Base-by-base conservation (phyloP, 257 asterid species). In the Przewalskia tangutica region DNA sequence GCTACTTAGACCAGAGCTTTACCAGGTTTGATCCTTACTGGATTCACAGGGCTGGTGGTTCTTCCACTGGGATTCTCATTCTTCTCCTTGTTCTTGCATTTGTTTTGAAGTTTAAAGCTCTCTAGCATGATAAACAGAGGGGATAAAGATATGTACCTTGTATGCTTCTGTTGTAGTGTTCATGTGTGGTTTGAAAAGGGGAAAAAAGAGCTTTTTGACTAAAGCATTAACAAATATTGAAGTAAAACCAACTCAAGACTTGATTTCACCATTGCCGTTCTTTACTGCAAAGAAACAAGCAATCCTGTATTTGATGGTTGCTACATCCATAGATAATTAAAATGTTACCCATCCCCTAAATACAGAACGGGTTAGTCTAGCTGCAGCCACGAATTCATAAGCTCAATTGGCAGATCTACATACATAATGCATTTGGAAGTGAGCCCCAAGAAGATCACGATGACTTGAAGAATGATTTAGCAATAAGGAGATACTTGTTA, bases 41-140 rank as follows among this genome's bases (percentile, higher is more conserved):
- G 92, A 89, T 89, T 68, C 87, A 89, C 78, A 87, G 90, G 79
- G 85, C 85, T 64, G 86, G 85, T 48, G 92, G 92, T 79, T 87
- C 92, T 81, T 87, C 92, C 4, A 66, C 84, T 53, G 92, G 92
- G 79, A 87, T 89, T 81, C 81, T 87, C 36, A 82, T 86, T 60
- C 70, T 89, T 50, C 86, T 89, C 12, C 71, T 85, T 77, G 73
- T 87, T 59, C 89, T 87, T 53, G 85, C 89, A 8, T 83, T 85
- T 71, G 87, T 89, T 83, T 83, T 87, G 85, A 89, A 83, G 81
- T 82, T 85, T 76, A 86, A 87, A 86, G 70, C 81, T 14, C 60
- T 50, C 14, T 73, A 73, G 44, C 60, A 23, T 50, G 44, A 73
- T 48, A 23, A 13, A 7, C 1, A 3, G 6, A 71, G 53, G 59